Evolutionary conservation across 2,329 filamentous ascomycete species (phyloP).

Genomic region (Bretziella fagacearum): DNA sequence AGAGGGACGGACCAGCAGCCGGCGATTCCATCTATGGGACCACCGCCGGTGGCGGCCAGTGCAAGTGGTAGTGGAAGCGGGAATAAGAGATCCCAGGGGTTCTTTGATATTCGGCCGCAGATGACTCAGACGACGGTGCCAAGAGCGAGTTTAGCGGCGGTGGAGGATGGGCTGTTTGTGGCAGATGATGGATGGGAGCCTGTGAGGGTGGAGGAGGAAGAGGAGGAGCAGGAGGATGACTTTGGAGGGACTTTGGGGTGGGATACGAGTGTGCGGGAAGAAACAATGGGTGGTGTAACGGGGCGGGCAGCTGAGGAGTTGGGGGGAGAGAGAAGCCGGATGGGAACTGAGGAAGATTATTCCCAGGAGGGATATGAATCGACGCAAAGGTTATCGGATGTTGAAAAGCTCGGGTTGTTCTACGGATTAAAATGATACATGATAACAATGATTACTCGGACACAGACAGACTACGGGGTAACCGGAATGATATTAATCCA

Average conservation of each 20-base stretch:
- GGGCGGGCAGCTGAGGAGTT: not conserved
- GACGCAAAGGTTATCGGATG: conserved; percentile 57
- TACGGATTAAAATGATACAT: conserved; percentile 14
- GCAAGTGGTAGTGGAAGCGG: not conserved
- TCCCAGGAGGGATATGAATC: conserved; percentile 35
- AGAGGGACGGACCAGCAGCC: conserved; percentile 19
- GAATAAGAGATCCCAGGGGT: not conserved
- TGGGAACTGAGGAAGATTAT: not conserved
- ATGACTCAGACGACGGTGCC: conserved; percentile 32
- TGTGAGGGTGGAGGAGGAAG: conserved; percentile 31
- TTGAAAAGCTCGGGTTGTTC: conserved; percentile 31
- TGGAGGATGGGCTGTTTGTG: conserved; percentile 52
- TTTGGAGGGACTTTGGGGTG: conserved; percentile 50
- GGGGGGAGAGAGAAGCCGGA: not conserved
- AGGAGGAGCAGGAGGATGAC: conserved; percentile 46
- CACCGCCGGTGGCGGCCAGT: conserved; percentile 19
- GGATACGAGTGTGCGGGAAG: conserved; percentile 38
- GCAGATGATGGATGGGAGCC: conserved; percentile 64
- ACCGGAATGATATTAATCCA: conserved; percentile 43
- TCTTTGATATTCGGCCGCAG: conserved; percentile 30
- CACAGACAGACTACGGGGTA: conserved; percentile 1
- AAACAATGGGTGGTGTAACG: not conserved
- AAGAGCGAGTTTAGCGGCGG: conserved; percentile 37
- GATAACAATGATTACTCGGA: not conserved
- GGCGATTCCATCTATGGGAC: conserved; percentile 20